phyloP scores from a whole-genome alignment of 306 rosid genomes.

The Quercus mongolica region DNA sequence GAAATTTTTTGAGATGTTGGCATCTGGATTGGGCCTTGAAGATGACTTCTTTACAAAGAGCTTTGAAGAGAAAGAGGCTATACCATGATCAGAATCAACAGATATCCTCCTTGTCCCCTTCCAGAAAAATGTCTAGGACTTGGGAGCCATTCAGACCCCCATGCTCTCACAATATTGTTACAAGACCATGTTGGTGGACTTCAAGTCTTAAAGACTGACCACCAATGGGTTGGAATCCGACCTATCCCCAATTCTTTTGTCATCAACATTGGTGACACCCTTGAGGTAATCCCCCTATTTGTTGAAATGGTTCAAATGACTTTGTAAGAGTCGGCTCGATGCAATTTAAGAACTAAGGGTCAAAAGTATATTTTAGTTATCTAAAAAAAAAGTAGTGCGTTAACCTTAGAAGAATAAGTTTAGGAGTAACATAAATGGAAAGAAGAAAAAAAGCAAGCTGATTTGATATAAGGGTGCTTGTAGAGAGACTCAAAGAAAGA shows the following conservation, averaged over 20 bases:
- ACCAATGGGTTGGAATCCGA: neutral
- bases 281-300: neutral
- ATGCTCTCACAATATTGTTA: neutral
- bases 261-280: neutral
- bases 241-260: neutral
- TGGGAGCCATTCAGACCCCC: constrained; percentile 1
- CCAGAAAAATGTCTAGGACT: neutral
- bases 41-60: neutral
- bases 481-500: too few relatives aligned
- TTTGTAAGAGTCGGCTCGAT: too few relatives aligned
- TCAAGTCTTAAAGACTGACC: neutral
- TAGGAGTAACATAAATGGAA: too few relatives aligned
- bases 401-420: too few relatives aligned
- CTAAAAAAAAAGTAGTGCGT: too few relatives aligned
- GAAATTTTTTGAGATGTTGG: neutral
- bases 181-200: neutral
- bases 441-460: too few relatives aligned
- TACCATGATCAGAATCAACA: neutral
- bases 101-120: neutral
- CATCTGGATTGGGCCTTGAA: neutral
- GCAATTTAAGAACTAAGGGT: too few relatives aligned
- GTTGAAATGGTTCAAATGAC: too few relatives aligned
- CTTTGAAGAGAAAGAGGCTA: neutral
- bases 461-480: too few relatives aligned
- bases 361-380: too few relatives aligned